phyloP scores from a whole-genome alignment of 179 eudicot species.

The Corrigiola litoralis region DNA sequence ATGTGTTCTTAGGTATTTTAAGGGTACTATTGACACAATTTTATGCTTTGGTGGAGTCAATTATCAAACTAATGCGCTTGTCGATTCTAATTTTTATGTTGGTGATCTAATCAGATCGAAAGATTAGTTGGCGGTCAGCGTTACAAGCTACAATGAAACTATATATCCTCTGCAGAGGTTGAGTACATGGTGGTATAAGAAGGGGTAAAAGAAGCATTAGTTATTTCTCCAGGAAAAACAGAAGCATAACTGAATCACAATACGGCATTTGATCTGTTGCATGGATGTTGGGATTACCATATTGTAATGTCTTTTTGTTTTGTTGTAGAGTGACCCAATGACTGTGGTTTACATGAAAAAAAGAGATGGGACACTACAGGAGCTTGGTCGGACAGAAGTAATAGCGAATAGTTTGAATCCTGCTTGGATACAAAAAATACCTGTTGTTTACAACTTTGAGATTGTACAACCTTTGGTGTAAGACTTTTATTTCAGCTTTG shows the following conservation, averaged over 20 bases:
- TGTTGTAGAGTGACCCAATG: constrained; percentile 75
- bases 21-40: background rate
- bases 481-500: constrained; percentile 9
- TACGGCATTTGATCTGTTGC: no score
- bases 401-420: constrained; percentile 65
- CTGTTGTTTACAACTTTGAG: constrained; percentile 70
- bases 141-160: background rate
- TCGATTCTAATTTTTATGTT: background rate
- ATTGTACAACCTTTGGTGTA: constrained; percentile 69
- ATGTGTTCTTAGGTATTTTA: constrained; percentile 14
- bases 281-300: no score
- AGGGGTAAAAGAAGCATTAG: constrained; percentile 3
- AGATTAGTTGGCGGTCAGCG: constrained; percentile 5
- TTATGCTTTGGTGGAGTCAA: constrained; percentile 10
- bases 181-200: constrained; percentile 5
- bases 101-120: background rate
- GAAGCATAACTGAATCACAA: no score
- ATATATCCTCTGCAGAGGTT: constrained; percentile 14
- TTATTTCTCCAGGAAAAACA: no score
- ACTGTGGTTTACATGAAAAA: constrained; percentile 59
- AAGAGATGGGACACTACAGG: constrained; percentile 59
- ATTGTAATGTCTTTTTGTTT: background rate
- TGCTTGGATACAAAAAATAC: constrained; percentile 62
- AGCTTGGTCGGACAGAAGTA: constrained; percentile 92
- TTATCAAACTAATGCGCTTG: background rate